Percentiles rank a stretch among this genome's conserved stretches.
phyloP scores from a whole-genome alignment of 805 yeast species.

The Maudiozyma saulgeensis region DNA sequence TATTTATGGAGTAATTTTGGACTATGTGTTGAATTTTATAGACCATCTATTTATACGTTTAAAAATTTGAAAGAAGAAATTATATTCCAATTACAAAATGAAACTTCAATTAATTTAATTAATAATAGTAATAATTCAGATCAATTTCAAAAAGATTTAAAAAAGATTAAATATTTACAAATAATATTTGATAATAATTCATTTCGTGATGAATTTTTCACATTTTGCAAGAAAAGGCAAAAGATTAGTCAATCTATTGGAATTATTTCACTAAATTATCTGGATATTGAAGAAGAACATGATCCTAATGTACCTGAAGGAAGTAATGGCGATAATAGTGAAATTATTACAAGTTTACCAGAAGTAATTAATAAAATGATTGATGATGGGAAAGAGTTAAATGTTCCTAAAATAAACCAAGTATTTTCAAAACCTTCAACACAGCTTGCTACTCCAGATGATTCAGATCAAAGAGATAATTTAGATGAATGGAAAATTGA shows the following conservation, averaged over 20 bases:
- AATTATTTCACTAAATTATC: slow-evolving; percentile 18
- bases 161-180: not conserved
- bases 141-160: not conserved
- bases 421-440: not conserved
- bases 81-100: slow-evolving; percentile 1
- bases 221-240: slow-evolving; percentile 6
- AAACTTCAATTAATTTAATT: not conserved
- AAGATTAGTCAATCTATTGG: slow-evolving; percentile 28
- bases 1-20: slow-evolving; percentile 15
- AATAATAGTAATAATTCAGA: not conserved
- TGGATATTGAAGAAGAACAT: slow-evolving; percentile 7
- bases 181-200: not conserved
- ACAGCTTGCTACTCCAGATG: slow-evolving; percentile 13
- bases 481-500: slow-evolving; percentile 14
- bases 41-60: slow-evolving; percentile 5
- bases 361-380: not conserved
- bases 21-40: slow-evolving; percentile 10
- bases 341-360: slow-evolving; percentile 1
- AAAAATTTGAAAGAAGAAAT: slow-evolving; percentile 9
- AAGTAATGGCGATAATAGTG: not conserved
- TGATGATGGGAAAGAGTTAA: not conserved
- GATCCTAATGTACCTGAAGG: not conserved
- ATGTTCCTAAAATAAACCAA: not conserved
- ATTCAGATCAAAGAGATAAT: slow-evolving; percentile 6
- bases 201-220: not conserved